Conservation (phyloP, 2,329 filamentous ascomycete species). For the Rutstroemia sp. region DNA sequence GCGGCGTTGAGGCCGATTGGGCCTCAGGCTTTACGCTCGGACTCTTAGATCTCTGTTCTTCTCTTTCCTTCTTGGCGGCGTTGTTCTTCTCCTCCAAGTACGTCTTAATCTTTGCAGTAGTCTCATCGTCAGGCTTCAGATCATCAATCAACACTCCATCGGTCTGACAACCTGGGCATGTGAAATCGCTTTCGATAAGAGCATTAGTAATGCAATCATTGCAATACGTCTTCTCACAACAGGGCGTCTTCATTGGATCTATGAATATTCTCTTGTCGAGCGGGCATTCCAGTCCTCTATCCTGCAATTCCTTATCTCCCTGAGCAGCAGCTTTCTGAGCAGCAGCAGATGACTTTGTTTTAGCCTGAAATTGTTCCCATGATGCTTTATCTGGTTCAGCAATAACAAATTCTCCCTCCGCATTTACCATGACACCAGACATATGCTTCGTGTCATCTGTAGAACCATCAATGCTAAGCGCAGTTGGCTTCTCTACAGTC, state of each 20-base stretch:
- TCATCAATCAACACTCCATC: slow-evolving; percentile 92
- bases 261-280: slow-evolving; percentile 98
- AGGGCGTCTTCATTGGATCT: slow-evolving; percentile 98
- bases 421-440: slow-evolving; percentile 93
- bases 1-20: slow-evolving; percentile 16
- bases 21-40: slow-evolving; percentile 31
- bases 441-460: slow-evolving; percentile 76
- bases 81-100: slow-evolving; percentile 55
- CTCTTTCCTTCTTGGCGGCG: slow-evolving; percentile 32
- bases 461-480: slow-evolving; percentile 64
- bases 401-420: slow-evolving; percentile 95
- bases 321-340: slow-evolving; percentile 70
- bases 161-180: slow-evolving; percentile 85
- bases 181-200: slow-evolving; percentile 95
- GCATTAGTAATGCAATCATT: slow-evolving; percentile 99
- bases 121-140: slow-evolving; percentile 74
- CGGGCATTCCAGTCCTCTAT: slow-evolving; percentile 82
- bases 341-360: slow-evolving; percentile 77
- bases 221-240: slow-evolving; percentile 97
- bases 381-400: slow-evolving; percentile 90
- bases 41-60: slow-evolving; percentile 38
- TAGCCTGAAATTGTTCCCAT: slow-evolving; percentile 96
- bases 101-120: slow-evolving; percentile 67
- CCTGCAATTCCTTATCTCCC: slow-evolving; percentile 79
- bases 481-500: slow-evolving; percentile 84